phyloP scores from a whole-genome alignment of 805 yeast genomes.

The Starmerella etchellsii region DNA sequence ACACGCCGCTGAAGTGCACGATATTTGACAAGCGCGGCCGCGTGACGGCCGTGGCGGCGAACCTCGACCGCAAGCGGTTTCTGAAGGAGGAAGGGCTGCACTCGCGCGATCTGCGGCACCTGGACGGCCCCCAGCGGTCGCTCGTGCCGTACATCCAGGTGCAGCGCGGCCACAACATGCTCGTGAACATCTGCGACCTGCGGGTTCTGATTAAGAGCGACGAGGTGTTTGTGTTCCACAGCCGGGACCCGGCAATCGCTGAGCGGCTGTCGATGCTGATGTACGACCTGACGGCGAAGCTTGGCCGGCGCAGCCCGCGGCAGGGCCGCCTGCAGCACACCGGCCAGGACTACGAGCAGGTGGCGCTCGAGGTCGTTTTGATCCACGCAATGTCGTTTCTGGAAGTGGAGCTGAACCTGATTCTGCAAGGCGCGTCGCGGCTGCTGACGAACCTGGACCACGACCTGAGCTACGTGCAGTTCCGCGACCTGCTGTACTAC shows the following conservation, averaged over 20 bases:
- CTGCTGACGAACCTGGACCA: conserved; percentile 62
- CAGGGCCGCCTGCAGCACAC: background rate
- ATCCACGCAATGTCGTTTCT: conserved; percentile 67
- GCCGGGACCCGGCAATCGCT: conserved; percentile 39
- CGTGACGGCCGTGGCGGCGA: conserved; percentile 44
- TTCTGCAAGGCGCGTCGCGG: conserved; percentile 44
- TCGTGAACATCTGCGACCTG: conserved; percentile 49
- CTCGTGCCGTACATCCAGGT: conserved; percentile 56
- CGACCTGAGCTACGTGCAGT: conserved; percentile 60
- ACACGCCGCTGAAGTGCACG: conserved; percentile 36
- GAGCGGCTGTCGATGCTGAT: conserved; percentile 60
- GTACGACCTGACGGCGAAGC: conserved; percentile 70
- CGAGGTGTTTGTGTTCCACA: conserved; percentile 50
- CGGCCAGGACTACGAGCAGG: conserved; percentile 59
- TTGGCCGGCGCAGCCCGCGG: conserved; percentile 29
- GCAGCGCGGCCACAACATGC: conserved; percentile 38
- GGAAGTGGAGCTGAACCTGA: conserved; percentile 59
- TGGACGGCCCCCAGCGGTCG: conserved; percentile 41
- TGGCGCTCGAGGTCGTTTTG: conserved; percentile 70
- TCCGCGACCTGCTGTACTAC: conserved; percentile 58
- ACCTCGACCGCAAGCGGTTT: conserved; percentile 43
- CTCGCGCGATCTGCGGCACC: conserved; percentile 77
- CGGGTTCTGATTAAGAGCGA: conserved; percentile 49
- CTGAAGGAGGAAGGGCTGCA: conserved; percentile 55
- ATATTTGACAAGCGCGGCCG: conserved; percentile 45